Percentiles rank a stretch among this genome's conserved stretches.
These are phyloP conservation scores for Microbotryum silenes-acaulis DNA, from an alignment of 1,284 basidiomycete species.

Conservation along the genomic window DNA sequence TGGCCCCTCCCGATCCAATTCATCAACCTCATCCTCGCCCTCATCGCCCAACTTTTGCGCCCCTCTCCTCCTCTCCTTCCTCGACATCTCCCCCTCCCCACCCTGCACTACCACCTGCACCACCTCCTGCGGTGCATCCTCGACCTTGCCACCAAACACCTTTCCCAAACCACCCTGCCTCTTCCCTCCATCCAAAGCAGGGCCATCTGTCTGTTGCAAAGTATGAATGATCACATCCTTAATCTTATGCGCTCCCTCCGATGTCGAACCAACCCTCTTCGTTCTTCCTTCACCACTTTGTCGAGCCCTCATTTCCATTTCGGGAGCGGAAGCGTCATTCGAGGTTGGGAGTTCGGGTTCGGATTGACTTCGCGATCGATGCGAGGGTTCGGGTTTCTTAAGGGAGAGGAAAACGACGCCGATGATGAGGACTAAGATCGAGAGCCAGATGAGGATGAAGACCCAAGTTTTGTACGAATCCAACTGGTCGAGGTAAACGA, in stretches of 20 bases:
- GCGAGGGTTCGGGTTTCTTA: not conserved
- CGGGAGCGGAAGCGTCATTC: constrained; percentile 4
- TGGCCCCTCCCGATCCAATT: constrained; percentile 1
- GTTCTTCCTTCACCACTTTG: not conserved
- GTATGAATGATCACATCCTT: constrained; percentile 2
- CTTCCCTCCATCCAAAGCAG: constrained; percentile 12
- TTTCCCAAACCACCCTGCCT: not conserved
- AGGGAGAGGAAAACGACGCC: constrained; percentile 65
- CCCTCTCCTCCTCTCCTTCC: constrained; percentile 6
- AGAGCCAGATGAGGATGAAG: constrained; percentile 66
- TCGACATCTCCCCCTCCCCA: constrained; percentile 10
- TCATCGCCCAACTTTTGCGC: constrained; percentile 15
- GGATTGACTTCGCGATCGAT: constrained; percentile 13
- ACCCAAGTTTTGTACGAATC: constrained; percentile 65
- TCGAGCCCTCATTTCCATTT: constrained; percentile 4
- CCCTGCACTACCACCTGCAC: not conserved
- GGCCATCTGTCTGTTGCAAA: constrained; percentile 1
- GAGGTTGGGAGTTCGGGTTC: not conserved
- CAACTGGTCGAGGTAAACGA: constrained; percentile 42
- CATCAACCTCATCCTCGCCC: constrained; percentile 20
- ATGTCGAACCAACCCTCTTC: constrained; percentile 1
- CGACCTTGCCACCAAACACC: not conserved
- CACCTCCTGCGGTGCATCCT: constrained; percentile 3
- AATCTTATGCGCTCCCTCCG: constrained; percentile 1
- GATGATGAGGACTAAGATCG: constrained; percentile 71